Evolutionary conservation across 192 early-diverging fungal species (phyloP), one percentile per base, ranked within the genome.

Genomic region (Diversispora epigaea): DNA sequence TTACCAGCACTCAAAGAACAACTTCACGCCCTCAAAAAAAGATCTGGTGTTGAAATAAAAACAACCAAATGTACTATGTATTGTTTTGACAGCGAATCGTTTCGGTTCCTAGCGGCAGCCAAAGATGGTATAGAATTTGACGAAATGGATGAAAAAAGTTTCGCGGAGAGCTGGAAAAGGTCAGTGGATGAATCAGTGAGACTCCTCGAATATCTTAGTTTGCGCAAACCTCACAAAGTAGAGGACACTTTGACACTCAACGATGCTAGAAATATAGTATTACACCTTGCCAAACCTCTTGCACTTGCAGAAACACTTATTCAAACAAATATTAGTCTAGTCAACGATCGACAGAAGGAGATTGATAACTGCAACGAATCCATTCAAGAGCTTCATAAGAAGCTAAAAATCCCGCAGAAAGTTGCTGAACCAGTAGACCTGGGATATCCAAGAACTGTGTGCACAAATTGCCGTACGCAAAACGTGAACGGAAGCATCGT

Each of bases 21-120:
- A 39, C 41, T 78, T 44, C 54, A 40, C 21, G 67, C 61, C 11
- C 71, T 79, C 45, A 25, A 70, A 22, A 3, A 76, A 67, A 68
- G 12, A 63, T 66, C 25, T 10, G 62, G 70, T 40, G 46, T 79
- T 32, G 54, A 11, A 6, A 76, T 79, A 32, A 52, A 17, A 43
- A 62, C 74, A 40, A 45, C 56, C 4, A 8, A 39, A 25, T 45
- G 54, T 56, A 79, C 56, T 44, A 64, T 76, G 52, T 79, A 68
- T 43, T 76, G 41, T 73, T 71, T 79, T 25, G 78, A 79, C 68
- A 79, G 76, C 47, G 78, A 79, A 71, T 14, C 78, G 6, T 76
- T 79, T 63, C 73, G 78, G 41, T 69, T 79, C 73, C 65, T 64
- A 40, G 78, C 75, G 43, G 78, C 78, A 32, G 45, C 74, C 47